Evolutionary conservation across 441 rosid genomes (phyloP).

Genomic region (Euphorbia schlechtendalii): DNA sequence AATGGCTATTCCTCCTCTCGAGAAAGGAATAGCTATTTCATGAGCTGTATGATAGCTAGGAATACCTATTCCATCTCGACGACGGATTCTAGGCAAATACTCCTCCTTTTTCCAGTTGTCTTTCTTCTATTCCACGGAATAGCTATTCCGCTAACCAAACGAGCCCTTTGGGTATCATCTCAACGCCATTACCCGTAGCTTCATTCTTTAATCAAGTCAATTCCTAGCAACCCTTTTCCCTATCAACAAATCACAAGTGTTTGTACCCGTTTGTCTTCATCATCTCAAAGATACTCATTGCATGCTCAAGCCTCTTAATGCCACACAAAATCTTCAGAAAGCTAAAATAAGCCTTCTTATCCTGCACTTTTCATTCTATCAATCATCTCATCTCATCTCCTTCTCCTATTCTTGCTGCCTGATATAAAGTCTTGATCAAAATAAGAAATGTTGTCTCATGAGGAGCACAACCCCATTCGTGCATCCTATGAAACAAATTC

Average conservation of each 20-base stretch:
- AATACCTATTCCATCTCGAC: too few relatives aligned
- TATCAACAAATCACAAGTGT: slow-evolving; percentile 78
- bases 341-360: slow-evolving; percentile 54
- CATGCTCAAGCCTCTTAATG: slow-evolving; percentile 92
- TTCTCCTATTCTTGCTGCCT: slow-evolving; percentile 81
- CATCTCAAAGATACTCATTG: slow-evolving; percentile 64
- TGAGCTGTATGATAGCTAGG: too few relatives aligned
- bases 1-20: too few relatives aligned
- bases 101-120: too few relatives aligned
- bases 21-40: too few relatives aligned
- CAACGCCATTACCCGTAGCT: slow-evolving; percentile 53
- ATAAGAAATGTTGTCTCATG: slow-evolving; percentile 56
- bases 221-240: slow-evolving; percentile 63
- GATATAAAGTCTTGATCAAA: slow-evolving; percentile 72
- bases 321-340: slow-evolving; percentile 79
- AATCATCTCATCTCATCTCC: slow-evolving; percentile 94
- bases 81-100: too few relatives aligned
- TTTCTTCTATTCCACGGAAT: too few relatives aligned
- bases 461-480: slow-evolving; percentile 79
- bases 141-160: too few relatives aligned
- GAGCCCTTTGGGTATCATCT: too few relatives aligned
- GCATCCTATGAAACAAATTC: slow-evolving; percentile 64
- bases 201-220: slow-evolving; percentile 62
- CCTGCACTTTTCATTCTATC: slow-evolving; percentile 83
- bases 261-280: slow-evolving; percentile 70